phyloP scores from a whole-genome alignment of 495 filamentous ascomycete genomes.

The Astrocystis sublimbata region DNA sequence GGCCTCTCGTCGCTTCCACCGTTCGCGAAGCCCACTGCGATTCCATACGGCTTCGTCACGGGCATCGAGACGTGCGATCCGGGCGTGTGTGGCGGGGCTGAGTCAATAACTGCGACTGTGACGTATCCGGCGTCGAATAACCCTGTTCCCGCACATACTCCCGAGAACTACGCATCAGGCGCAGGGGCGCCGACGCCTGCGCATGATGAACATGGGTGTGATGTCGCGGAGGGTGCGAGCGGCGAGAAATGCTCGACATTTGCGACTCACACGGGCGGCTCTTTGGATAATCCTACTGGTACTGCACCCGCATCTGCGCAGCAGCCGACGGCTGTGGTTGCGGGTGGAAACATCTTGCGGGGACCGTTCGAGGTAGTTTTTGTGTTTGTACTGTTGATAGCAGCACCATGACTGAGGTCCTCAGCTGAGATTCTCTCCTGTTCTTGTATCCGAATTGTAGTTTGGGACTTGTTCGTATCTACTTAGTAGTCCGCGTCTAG shows the following conservation, averaged over 20 bases:
- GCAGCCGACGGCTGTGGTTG: background rate
- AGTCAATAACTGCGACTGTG: conserved; percentile 3
- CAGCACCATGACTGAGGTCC: background rate
- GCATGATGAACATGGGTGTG: background rate
- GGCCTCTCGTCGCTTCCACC: conserved; percentile 10
- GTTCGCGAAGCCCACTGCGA: background rate
- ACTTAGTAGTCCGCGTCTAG: no score
- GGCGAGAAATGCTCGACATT: background rate
- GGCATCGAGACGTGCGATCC: conserved; percentile 1
- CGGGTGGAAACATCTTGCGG: background rate
- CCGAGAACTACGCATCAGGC: background rate
- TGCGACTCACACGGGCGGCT: background rate
- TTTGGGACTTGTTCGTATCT: no score
- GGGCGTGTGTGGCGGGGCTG: background rate
- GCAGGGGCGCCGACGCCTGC: background rate
- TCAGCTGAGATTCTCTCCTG: no score
- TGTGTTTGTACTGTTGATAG: background rate
- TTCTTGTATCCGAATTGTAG: no score
- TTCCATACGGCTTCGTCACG: conserved; percentile 11
- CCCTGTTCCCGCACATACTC: no score
- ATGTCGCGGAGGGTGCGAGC: background rate
- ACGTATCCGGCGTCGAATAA: conserved; percentile 11
- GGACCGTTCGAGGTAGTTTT: background rate
- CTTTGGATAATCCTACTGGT: background rate
- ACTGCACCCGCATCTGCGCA: background rate